These are phyloP conservation scores for Tulasnella sp. DNA, from an alignment of 768 basidiomycete genomes.

Conservation along the genomic window DNA sequence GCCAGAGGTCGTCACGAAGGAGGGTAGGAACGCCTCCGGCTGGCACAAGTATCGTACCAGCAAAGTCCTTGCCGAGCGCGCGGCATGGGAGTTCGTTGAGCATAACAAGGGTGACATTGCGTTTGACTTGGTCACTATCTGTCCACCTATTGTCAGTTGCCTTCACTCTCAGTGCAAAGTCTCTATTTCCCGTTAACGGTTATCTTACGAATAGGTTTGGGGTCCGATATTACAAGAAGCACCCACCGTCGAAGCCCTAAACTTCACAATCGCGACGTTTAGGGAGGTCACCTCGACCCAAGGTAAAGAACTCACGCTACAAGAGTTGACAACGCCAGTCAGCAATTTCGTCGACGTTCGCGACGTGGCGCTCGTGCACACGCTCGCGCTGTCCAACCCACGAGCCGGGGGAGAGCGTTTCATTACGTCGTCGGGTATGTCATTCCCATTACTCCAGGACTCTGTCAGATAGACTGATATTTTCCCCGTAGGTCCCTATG, in stretches of 20 bases:
- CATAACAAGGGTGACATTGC: slow-evolving; percentile 18
- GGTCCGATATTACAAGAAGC: slow-evolving; percentile 30
- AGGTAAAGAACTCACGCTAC: slow-evolving; percentile 16
- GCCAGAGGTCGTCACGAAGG: slow-evolving; percentile 22
- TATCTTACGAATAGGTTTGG: slow-evolving; percentile 20
- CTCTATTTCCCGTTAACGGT: not conserved
- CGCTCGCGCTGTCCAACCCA: slow-evolving; percentile 18
- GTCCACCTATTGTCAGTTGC: slow-evolving; percentile 20
- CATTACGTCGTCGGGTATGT: slow-evolving; percentile 11
- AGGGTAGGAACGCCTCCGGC: slow-evolving; percentile 24
- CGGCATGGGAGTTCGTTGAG: slow-evolving; percentile 25
- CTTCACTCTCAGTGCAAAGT: not conserved
- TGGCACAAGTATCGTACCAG: slow-evolving; percentile 22
- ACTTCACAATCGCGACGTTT: slow-evolving; percentile 24
- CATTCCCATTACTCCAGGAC: not conserved
- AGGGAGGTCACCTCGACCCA: not conserved
- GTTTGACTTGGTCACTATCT: slow-evolving; percentile 24
- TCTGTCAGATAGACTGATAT: no score
- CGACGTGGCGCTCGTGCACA: slow-evolving; percentile 23
- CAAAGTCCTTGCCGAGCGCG: slow-evolving; percentile 27
- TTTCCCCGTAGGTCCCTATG: slow-evolving; percentile 11
- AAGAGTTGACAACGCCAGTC: not conserved
- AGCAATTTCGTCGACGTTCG: slow-evolving; percentile 26
- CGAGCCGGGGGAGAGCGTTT: slow-evolving; percentile 21
- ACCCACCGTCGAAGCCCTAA: slow-evolving; percentile 24